Percentiles rank a stretch among this genome's conserved stretches.
phyloP scores from a whole-genome alignment of 495 filamentous ascomycete species.

The Jackrogersella multiformis region DNA sequence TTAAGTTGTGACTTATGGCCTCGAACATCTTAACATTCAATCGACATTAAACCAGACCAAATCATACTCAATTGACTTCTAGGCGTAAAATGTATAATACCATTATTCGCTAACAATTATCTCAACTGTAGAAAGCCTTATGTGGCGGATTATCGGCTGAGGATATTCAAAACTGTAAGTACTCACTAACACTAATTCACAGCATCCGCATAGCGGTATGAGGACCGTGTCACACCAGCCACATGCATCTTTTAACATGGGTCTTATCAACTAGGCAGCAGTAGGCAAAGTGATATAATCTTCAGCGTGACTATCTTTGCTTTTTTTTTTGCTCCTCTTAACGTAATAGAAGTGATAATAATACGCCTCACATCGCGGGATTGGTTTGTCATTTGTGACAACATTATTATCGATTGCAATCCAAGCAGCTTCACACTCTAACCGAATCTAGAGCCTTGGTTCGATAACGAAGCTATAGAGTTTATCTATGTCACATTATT shows the following conservation, averaged over 20 bases:
- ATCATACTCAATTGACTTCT: neutral
- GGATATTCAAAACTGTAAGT: slow-evolving; percentile 12
- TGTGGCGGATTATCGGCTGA: neutral
- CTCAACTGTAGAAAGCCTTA: neutral
- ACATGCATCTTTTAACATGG: slow-evolving; percentile 5
- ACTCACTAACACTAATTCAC: slow-evolving; percentile 41
- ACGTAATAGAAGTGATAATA: neutral
- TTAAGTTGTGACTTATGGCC: slow-evolving; percentile 19
- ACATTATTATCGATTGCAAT: neutral
- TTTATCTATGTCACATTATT: too few relatives aligned
- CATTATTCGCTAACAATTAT: neutral
- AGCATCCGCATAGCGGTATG: neutral
- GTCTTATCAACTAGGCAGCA: neutral
- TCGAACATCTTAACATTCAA: neutral
- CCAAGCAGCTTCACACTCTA: neutral
- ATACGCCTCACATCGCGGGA: neutral
- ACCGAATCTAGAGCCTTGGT: neutral
- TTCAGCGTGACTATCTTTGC: neutral
- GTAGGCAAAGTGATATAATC: neutral
- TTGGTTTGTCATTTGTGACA: neutral
- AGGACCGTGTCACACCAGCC: slow-evolving; percentile 17
- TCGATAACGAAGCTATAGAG: neutral
- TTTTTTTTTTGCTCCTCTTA: neutral
- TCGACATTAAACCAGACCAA: neutral
- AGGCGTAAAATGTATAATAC: neutral